A percentile compares a stretch with the other conserved stretches of the same genome.
Conservation (phyloP, 1,284 basidiomycete species). For the Malassezia dermatis region DNA sequence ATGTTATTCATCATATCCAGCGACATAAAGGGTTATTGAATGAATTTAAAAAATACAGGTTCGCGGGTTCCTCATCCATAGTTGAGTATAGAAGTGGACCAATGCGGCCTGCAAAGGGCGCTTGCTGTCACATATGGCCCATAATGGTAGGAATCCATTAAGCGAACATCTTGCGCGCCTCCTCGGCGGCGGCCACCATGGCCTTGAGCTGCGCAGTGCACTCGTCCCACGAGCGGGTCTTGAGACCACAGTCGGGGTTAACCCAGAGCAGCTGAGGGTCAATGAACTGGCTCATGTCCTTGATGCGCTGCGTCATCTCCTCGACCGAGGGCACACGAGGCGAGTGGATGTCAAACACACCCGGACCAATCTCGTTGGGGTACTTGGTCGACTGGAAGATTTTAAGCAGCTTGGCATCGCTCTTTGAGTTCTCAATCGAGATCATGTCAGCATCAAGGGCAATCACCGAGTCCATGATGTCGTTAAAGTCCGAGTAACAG, state of each 20-base stretch:
- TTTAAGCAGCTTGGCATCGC: constrained; percentile 65
- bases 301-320: constrained; percentile 89
- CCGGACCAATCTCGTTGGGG: constrained; percentile 95
- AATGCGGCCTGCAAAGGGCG: constrained; percentile 8
- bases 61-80: constrained; percentile 12
- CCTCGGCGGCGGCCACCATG: constrained; percentile 55
- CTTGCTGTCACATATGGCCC: background rate
- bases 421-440: constrained; percentile 74
- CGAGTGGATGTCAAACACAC: constrained; percentile 90
- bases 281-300: constrained; percentile 56
- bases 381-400: constrained; percentile 94
- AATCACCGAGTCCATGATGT: constrained; percentile 96
- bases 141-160: constrained; percentile 14
- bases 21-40: background rate
- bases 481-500: constrained; percentile 62
- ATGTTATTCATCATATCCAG: constrained; percentile 4
- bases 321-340: constrained; percentile 78
- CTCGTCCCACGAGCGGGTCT: constrained; percentile 48
- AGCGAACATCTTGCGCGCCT: constrained; percentile 63
- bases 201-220: constrained; percentile 57
- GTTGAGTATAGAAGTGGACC: constrained; percentile 14
- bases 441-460: constrained; percentile 97
- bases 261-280: constrained; percentile 55
- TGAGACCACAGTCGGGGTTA: constrained; percentile 70
- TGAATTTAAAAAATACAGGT: constrained; percentile 1